These are phyloP conservation scores for Wickerhamomyces queroliae DNA, from an alignment of 805 yeast genomes.

Conservation along the genomic window DNA sequence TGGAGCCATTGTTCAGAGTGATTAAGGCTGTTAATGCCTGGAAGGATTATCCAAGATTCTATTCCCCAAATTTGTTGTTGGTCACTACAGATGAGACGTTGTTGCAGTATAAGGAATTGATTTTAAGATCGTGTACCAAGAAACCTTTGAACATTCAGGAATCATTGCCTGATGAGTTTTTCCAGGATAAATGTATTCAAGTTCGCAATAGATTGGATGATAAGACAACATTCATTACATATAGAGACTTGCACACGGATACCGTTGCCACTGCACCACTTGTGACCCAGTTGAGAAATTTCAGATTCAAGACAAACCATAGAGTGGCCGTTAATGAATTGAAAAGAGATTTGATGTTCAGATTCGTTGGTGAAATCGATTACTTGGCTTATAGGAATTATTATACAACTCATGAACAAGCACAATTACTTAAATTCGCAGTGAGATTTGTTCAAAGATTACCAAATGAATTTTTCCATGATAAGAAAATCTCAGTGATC, in stretches of 20 bases:
- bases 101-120: background rate
- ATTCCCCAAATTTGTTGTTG: background rate
- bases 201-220: background rate
- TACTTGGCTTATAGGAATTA: background rate
- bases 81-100: background rate
- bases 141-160: background rate
- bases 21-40: background rate
- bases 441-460: background rate
- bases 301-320: background rate
- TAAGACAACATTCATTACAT: background rate
- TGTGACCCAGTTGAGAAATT: background rate
- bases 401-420: background rate
- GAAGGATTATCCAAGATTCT: background rate
- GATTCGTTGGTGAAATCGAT: background rate
- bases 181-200: background rate
- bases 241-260: background rate
- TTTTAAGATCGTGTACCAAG: background rate
- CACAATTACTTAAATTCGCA: no score
- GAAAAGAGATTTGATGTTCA: background rate
- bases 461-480: background rate
- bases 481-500: background rate
- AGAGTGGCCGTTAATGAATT: background rate
- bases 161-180: background rate
- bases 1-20: background rate
- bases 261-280: background rate